phyloP scores from a whole-genome alignment of 345 rosid species.

The Bruguiera sexangula region DNA sequence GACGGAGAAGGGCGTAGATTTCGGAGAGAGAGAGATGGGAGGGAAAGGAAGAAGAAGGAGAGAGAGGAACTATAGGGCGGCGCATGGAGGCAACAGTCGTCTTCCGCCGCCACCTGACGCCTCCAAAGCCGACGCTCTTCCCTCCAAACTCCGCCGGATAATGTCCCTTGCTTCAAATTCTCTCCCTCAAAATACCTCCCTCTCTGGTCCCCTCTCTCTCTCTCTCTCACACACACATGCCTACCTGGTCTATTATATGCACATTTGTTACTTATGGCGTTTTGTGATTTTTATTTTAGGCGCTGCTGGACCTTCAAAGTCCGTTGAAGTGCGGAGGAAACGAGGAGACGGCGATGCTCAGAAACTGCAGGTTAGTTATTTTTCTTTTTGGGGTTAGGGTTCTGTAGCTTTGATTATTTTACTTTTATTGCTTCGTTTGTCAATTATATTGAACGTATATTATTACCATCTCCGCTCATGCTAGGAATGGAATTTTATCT shows the following conservation, averaged over 20 bases:
- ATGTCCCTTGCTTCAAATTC: conserved; percentile 48
- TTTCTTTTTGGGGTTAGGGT: background rate
- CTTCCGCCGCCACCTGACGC: conserved; percentile 90
- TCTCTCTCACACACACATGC: background rate
- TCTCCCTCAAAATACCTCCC: conserved; percentile 14
- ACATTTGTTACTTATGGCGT: background rate
- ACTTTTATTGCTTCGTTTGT: background rate
- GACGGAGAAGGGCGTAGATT: background rate
- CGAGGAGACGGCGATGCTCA: conserved; percentile 10
- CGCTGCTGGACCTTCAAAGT: conserved; percentile 19
- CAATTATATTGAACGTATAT: no score
- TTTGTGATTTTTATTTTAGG: conserved; percentile 22
- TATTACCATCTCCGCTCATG: no score
- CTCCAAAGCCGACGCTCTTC: conserved; percentile 63
- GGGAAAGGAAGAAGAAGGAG: conserved; percentile 78
- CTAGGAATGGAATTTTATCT: no score
- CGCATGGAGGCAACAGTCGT: conserved; percentile 64
- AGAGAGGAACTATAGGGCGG: conserved; percentile 78
- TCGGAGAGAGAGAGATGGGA: conserved; percentile 46
- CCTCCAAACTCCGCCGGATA: conserved; percentile 74
- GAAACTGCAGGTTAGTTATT: conserved; percentile 6
- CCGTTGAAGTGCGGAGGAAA: conserved; percentile 21
- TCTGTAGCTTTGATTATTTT: background rate
- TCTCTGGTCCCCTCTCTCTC: background rate
- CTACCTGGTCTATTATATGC: background rate